A percentile compares a stretch with the other conserved stretches of the same genome.
These are phyloP conservation scores for Clitopilus passeckerianus DNA, from an alignment of 768 basidiomycete species.

Conservation along the genomic window DNA sequence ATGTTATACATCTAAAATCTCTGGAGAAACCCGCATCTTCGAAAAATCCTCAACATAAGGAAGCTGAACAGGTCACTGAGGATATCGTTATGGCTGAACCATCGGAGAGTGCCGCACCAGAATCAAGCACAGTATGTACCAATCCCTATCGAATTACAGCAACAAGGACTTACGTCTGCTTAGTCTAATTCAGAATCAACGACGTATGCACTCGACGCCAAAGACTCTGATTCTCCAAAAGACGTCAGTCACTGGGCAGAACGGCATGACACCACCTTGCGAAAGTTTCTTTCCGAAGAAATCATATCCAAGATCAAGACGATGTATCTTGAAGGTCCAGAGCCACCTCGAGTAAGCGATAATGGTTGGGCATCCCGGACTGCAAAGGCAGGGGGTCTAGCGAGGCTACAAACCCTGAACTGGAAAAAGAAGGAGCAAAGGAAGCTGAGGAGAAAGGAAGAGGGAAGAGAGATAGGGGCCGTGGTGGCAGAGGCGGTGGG, in stretches of 20 bases:
- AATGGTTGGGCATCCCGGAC: slow-evolving; percentile 64
- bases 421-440: slow-evolving; percentile 4
- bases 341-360: slow-evolving; percentile 71
- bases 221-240: slow-evolving; percentile 8
- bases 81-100: slow-evolving; percentile 14
- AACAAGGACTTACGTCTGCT: neutral
- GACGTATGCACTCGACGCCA: slow-evolving; percentile 6
- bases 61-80: slow-evolving; percentile 10
- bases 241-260: slow-evolving; percentile 61
- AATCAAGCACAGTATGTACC: neutral
- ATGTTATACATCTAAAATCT: slow-evolving; percentile 77
- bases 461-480: slow-evolving; percentile 34
- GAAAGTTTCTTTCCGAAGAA: slow-evolving; percentile 58
- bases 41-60: slow-evolving; percentile 25
- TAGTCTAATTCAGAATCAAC: neutral
- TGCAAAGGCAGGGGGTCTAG: slow-evolving; percentile 13
- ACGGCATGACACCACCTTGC: slow-evolving; percentile 47
- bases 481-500: slow-evolving; percentile 40
- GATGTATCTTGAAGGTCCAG: slow-evolving; percentile 78
- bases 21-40: slow-evolving; percentile 64
- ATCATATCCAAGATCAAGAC: slow-evolving; percentile 60
- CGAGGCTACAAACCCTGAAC: neutral
- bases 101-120: neutral
- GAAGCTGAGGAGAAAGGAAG: slow-evolving; percentile 21
- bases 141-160: neutral